These are phyloP conservation scores for Mycena venus DNA, from an alignment of 768 basidiomycete genomes.

Conservation along the genomic window DNA sequence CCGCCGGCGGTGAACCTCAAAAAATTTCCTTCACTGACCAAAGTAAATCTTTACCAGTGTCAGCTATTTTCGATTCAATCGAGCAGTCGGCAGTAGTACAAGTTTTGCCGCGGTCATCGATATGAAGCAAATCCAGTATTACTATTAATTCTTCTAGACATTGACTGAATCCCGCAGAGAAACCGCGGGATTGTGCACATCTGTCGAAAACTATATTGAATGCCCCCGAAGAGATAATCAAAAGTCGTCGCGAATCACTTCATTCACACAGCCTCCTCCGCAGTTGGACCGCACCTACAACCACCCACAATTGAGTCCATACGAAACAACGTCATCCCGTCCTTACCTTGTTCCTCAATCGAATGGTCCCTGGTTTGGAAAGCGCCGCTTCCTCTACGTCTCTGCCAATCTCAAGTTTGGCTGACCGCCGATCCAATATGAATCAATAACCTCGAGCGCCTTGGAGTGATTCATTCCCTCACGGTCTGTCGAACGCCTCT, in stretches of 20 bases:
- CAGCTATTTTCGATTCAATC: background rate
- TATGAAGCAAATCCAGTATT: background rate
- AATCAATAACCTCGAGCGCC: constrained; percentile 7
- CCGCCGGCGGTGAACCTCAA: constrained; percentile 19
- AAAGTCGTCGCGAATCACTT: constrained; percentile 1
- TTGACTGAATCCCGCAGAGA: background rate
- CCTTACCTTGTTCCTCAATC: constrained; percentile 31
- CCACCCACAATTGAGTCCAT: constrained; percentile 12
- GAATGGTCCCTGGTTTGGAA: constrained; percentile 25
- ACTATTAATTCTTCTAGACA: too few relatives aligned
- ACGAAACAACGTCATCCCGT: background rate
- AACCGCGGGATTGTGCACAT: background rate
- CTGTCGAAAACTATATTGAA: background rate
- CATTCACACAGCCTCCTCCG: background rate
- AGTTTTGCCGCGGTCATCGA: constrained; percentile 3
- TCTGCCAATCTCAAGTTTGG: constrained; percentile 21
- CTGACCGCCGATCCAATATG: constrained; percentile 25
- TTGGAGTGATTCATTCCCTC: constrained; percentile 9
- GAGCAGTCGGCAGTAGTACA: background rate
- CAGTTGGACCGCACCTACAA: constrained; percentile 27
- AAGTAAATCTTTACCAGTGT: too few relatives aligned
- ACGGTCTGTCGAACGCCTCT: background rate
- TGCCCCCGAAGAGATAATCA: constrained; percentile 24
- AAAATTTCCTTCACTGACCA: too few relatives aligned
- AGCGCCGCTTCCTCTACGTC: constrained; percentile 25